Percentiles rank a stretch among this genome's conserved stretches.
phyloP scores from a whole-genome alignment of 306 rosid genomes.

The Macrotyloma uniflorum region DNA sequence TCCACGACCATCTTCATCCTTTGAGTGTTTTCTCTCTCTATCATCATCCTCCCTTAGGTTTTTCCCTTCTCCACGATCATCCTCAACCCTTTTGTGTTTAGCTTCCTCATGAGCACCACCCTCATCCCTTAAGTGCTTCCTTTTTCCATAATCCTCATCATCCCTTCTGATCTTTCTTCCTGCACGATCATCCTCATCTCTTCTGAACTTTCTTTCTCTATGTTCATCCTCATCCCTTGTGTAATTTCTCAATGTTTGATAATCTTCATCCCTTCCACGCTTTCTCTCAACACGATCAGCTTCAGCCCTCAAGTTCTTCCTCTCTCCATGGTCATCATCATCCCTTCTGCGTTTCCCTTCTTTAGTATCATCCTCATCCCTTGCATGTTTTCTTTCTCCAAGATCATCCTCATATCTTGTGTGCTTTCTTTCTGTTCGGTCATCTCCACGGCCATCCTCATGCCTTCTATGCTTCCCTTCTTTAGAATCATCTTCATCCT shows the following conservation, averaged over 20 bases:
- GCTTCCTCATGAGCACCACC: conserved; percentile 1
- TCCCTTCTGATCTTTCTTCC: neutral
- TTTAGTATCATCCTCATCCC: conserved; percentile 23
- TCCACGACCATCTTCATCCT: conserved; percentile 41
- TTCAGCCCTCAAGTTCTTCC: conserved; percentile 25
- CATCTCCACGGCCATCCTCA: conserved; percentile 30
- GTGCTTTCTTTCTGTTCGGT: conserved; percentile 23
- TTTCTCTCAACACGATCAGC: conserved; percentile 31
- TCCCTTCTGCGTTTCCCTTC: conserved; percentile 25
- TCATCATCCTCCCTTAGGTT: conserved; percentile 29
- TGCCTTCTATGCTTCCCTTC: conserved; percentile 27
- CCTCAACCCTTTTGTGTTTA: conserved; percentile 8
- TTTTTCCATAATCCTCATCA: conserved; percentile 24
- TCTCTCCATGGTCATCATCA: conserved; percentile 28
- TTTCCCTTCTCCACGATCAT: neutral
- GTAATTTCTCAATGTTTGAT: conserved; percentile 11
- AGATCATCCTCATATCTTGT: conserved; percentile 27
- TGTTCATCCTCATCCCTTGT: neutral
- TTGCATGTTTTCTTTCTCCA: conserved; percentile 20
- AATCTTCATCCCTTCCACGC: conserved; percentile 26
- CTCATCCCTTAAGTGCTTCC: conserved; percentile 26
- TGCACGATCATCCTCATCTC: conserved; percentile 3
- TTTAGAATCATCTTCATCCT: conserved; percentile 21
- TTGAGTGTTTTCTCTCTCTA: neutral
- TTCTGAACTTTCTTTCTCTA: neutral